Conservation (phyloP, 75 land plant species). For the Sequoiadendron giganteum region DNA sequence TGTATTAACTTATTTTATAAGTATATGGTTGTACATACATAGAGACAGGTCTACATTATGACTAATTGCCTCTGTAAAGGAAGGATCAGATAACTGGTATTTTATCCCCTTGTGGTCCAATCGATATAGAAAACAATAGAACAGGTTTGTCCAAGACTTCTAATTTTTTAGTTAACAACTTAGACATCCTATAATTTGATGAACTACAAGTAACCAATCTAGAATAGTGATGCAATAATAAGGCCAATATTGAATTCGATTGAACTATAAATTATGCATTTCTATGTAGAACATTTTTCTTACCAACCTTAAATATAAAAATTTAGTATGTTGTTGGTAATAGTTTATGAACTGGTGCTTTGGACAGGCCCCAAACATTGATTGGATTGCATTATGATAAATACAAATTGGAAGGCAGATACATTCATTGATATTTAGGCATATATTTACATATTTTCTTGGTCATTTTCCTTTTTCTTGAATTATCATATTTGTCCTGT, state of each 20-base stretch:
- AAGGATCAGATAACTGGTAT: not conserved
- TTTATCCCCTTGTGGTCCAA: not conserved
- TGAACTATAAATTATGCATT: not conserved
- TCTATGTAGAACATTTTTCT: not conserved
- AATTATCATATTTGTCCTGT: too few relatives aligned
- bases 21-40: too few relatives aligned
- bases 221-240: not conserved
- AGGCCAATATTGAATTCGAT: not conserved
- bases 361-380: not conserved
- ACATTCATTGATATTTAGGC: not conserved
- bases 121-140: not conserved
- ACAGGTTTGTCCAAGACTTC: not conserved
- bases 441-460: too few relatives aligned
- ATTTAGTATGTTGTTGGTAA: not conserved
- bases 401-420: not conserved
- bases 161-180: not conserved
- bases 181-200: not conserved
- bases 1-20: too few relatives aligned
- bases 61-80: not conserved
- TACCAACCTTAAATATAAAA: not conserved
- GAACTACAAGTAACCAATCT: not conserved
- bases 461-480: too few relatives aligned
- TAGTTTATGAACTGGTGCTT: not conserved
- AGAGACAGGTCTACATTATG: constrained; percentile 1
- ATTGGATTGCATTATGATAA: not conserved